Conservation (phyloP, 2,329 filamentous ascomycete genomes). For the Alternaria sp. region DNA sequence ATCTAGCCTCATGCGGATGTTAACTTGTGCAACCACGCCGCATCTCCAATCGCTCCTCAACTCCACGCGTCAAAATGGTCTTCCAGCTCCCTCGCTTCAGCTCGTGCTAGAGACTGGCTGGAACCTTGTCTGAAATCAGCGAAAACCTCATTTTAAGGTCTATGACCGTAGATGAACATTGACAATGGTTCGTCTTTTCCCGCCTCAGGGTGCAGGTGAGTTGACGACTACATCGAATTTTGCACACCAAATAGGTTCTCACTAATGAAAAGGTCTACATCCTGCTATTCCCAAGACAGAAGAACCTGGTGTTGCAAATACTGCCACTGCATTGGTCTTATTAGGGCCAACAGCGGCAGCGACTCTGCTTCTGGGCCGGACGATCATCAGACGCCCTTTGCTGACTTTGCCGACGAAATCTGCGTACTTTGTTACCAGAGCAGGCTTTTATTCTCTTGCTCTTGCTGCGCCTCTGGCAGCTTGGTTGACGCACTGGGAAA, state of each 20-base stretch:
- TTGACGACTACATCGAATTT: not conserved
- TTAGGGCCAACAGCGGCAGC: not conserved
- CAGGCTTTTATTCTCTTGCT: not conserved
- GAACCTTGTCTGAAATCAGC: not conserved
- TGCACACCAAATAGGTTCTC: not conserved
- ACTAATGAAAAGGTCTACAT: not conserved
- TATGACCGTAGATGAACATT: not conserved
- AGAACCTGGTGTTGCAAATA: not conserved
- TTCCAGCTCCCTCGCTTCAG: not conserved
- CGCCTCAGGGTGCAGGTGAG: not conserved
- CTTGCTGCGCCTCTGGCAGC: not conserved
- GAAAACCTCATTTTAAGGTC: not conserved
- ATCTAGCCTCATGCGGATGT: conserved; percentile 3
- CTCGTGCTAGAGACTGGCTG: not conserved
- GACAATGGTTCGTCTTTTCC: not conserved
- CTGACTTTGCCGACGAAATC: not conserved
- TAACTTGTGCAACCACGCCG: not conserved
- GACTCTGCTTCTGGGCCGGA: not conserved
- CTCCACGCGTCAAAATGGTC: not conserved
- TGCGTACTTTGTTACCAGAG: not conserved
- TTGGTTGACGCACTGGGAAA: not conserved
- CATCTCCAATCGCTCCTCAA: not conserved
- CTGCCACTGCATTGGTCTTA: not conserved
- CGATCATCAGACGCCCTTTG: not conserved
- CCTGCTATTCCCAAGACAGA: not conserved